Conservation (phyloP, 129 eudicot species). For the Helianthus tuberosus region DNA sequence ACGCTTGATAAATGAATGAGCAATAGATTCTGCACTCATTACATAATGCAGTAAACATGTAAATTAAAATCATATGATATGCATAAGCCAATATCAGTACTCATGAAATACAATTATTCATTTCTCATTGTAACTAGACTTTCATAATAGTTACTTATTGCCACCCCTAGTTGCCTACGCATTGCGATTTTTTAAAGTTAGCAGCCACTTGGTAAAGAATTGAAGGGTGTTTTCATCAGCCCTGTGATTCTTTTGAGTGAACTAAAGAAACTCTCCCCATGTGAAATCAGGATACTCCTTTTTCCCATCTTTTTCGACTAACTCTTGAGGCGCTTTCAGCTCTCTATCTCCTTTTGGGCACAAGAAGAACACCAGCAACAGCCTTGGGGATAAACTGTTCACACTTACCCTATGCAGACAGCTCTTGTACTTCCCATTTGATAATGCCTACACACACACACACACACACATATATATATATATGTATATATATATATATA, state of each 20-base stretch:
- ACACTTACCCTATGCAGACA: conserved; percentile 64
- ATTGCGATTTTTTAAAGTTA: conserved; percentile 17
- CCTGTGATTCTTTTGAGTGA: conserved; percentile 50
- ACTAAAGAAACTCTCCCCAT: conserved; percentile 43
- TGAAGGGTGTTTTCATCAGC: conserved; percentile 45
- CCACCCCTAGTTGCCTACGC: background rate
- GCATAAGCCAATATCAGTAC: no score
- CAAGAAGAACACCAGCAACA: conserved; percentile 50
- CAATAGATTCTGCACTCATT: no score
- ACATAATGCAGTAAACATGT: no score
- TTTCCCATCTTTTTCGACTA: conserved; percentile 17
- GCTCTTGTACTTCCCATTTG: conserved; percentile 68
- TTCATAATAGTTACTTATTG: no score
- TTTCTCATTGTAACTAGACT: no score
- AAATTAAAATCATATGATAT: no score
- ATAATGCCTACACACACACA: conserved; percentile 65
- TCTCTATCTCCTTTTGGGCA: conserved; percentile 55
- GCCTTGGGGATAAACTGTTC: conserved; percentile 40
- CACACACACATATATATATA: no score
- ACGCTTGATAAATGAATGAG: no score
- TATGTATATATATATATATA: background rate
- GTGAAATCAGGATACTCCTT: conserved; percentile 51
- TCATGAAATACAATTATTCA: no score
- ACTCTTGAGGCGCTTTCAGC: conserved; percentile 44
- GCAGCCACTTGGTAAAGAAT: conserved; percentile 41